phyloP scores from a whole-genome alignment of 768 basidiomycete genomes.

The Hysterangium stoloniferum region DNA sequence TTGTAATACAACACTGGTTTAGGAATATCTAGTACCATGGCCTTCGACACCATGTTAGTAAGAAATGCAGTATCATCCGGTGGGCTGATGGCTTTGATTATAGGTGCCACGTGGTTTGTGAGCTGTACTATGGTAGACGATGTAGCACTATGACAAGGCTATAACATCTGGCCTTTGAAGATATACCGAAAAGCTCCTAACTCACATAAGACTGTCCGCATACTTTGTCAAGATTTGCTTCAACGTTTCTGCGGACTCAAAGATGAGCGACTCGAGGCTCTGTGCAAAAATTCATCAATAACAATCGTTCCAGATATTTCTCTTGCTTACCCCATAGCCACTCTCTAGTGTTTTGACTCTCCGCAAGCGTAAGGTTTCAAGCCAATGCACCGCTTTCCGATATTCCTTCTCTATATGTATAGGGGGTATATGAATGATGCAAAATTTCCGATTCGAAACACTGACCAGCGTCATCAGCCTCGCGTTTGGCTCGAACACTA shows the following conservation, averaged over 20 bases:
- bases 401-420: conserved; percentile 71
- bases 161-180: conserved; percentile 1
- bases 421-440: neutral
- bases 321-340: conserved; percentile 61
- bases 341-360: conserved; percentile 76
- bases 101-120: conserved; percentile 51
- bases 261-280: conserved; percentile 76
- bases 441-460: conserved; percentile 2
- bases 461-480: conserved; percentile 85
- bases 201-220: conserved; percentile 72
- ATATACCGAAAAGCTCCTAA: conserved; percentile 5
- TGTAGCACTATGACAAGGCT: conserved; percentile 53
- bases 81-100: conserved; percentile 61
- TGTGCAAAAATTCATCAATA: conserved; percentile 24
- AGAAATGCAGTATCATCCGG: conserved; percentile 60
- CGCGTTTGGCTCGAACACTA: conserved; percentile 76
- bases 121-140: conserved; percentile 68
- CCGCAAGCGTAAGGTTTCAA: conserved; percentile 82
- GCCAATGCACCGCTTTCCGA: conserved; percentile 80
- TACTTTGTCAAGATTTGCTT: conserved; percentile 64
- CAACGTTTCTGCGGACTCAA: conserved; percentile 58
- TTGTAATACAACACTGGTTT: conserved; percentile 71
- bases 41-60: conserved; percentile 48
- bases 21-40: conserved; percentile 57
- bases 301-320: neutral